Evolutionary conservation across 805 yeast species (phyloP).

Genomic region (Teunomyces pallodes): DNA sequence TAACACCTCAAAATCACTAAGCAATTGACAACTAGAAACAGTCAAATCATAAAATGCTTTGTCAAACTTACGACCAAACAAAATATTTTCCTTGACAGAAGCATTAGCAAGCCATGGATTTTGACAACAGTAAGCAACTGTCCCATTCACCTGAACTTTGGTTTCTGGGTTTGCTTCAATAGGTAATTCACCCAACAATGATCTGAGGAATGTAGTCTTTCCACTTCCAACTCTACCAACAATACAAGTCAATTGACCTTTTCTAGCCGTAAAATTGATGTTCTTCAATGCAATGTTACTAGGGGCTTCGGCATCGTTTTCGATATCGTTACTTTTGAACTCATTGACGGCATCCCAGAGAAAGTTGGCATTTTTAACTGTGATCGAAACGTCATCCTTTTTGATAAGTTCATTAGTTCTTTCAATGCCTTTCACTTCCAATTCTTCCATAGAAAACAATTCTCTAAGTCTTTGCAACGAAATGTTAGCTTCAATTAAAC

Average conservation of each 20-base stretch:
- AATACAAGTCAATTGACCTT: constrained; percentile 55
- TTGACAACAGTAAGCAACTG: constrained; percentile 62
- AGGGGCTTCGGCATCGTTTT: constrained; percentile 12
- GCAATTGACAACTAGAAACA: constrained; percentile 48
- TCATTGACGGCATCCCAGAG: constrained; percentile 39
- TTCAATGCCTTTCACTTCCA: constrained; percentile 21
- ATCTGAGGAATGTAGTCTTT: constrained; percentile 55
- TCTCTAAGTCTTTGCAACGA: constrained; percentile 52
- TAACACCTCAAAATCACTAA: constrained; percentile 45
- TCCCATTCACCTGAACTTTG: constrained; percentile 29
- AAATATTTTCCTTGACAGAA: constrained; percentile 48
- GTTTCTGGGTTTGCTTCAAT: constrained; percentile 19
- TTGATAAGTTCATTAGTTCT: constrained; percentile 13
- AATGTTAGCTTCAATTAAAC: constrained; percentile 56
- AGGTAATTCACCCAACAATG: constrained; percentile 55
- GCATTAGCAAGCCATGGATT: constrained; percentile 54
- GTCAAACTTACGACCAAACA: constrained; percentile 49
- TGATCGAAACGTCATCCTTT: constrained; percentile 36
- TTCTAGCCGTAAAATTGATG: constrained; percentile 48
- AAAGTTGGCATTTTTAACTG: constrained; percentile 50
- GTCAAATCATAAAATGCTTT: constrained; percentile 40
- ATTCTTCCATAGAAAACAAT: constrained; percentile 42
- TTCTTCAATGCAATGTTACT: constrained; percentile 36
- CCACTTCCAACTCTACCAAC: constrained; percentile 72
- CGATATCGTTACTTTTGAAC: constrained; percentile 6